Evolutionary conservation across 371 early-diverging fungal species (phyloP).

Genomic region (Haplosporangium sp.): DNA sequence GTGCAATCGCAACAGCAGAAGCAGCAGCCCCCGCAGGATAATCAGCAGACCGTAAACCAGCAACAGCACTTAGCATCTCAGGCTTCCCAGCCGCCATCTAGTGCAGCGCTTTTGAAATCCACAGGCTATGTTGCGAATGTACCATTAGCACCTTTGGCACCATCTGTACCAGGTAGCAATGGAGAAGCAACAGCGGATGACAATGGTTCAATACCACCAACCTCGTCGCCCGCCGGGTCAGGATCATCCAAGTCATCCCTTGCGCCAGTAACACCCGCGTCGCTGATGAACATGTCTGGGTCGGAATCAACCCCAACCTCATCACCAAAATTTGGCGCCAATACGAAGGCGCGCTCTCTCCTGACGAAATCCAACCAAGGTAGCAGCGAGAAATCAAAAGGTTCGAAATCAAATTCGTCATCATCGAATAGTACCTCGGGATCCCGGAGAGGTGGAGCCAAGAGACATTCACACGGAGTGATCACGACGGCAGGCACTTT

Average conservation of each 20-base stretch:
- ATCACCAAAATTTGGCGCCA: constrained; percentile 24
- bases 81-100: constrained; percentile 11
- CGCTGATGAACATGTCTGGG: constrained; percentile 67
- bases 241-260: constrained; percentile 39
- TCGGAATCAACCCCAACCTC: constrained; percentile 31
- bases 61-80: constrained; percentile 20
- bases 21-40: constrained; percentile 11
- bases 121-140: too few relatives aligned
- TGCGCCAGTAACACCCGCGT: constrained; percentile 74
- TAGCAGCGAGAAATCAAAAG: background rate
- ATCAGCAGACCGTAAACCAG: background rate
- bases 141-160: constrained; percentile 15
- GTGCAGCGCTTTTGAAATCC: constrained; percentile 10
- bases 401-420: background rate
- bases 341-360: background rate
- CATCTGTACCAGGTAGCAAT: background rate
- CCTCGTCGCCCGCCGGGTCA: background rate
- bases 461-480: background rate
- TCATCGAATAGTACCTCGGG: background rate
- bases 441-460: constrained; percentile 10
- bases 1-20: constrained; percentile 19
- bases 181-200: background rate
- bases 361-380: constrained; percentile 8
- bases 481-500: constrained; percentile 15
- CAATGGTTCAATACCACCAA: background rate